These are phyloP conservation scores for Aspergillus steynii DNA, from an alignment of 495 filamentous ascomycete genomes.

Conservation along the genomic window DNA sequence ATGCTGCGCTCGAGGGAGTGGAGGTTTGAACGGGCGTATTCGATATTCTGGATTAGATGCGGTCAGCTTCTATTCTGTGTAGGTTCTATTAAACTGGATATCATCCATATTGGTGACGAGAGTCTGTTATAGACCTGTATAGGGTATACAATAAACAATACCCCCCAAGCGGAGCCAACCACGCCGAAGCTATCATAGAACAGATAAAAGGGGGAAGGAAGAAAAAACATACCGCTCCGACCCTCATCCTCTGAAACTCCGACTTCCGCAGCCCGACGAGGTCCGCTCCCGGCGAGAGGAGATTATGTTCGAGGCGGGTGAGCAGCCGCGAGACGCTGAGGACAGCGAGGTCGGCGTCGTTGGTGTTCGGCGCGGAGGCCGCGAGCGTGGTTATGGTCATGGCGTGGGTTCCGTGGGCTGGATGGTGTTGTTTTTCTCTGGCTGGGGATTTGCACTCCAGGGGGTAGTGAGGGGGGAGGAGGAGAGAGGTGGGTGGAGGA, in stretches of 20 bases:
- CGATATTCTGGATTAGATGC: conserved; percentile 61
- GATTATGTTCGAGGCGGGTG: conserved; percentile 67
- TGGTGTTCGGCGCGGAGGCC: conserved; percentile 12
- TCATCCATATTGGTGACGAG: too few species aligned
- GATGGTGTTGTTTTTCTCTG: too few species aligned
- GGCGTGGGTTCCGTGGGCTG: neutral
- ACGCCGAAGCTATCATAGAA: neutral
- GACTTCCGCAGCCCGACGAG: conserved; percentile 59
- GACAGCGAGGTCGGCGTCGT: conserved; percentile 40
- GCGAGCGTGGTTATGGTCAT: conserved; percentile 40
- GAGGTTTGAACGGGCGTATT: conserved; percentile 75
- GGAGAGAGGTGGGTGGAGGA: neutral
- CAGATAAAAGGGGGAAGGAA: neutral
- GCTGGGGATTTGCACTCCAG: too few species aligned
- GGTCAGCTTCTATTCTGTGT: neutral
- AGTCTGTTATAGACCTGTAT: too few species aligned
- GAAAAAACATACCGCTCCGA: conserved; percentile 56
- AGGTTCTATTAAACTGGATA: neutral
- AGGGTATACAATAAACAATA: too few species aligned
- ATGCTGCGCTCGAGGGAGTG: conserved; percentile 75
- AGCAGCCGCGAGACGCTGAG: conserved; percentile 74
- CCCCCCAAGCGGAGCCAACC: neutral
- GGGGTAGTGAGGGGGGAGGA: neutral
- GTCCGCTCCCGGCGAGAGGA: conserved; percentile 66
- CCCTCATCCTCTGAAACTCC: conserved; percentile 69